Evolutionary conservation across 2,329 filamentous ascomycete genomes (phyloP).

Genomic region (Colletotrichum sp.): DNA sequence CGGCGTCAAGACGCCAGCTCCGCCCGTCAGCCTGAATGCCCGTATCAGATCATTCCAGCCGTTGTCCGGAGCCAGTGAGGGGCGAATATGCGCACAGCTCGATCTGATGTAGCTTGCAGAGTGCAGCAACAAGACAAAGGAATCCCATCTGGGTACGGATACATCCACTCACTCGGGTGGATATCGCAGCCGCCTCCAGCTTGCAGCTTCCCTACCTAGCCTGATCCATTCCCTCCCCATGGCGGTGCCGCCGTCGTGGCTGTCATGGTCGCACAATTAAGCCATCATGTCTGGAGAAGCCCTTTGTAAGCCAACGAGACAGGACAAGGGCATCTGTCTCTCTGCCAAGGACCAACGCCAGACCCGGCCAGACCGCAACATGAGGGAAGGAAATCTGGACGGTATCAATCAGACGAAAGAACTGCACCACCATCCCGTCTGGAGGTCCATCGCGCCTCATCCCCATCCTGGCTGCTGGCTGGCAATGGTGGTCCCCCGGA

Average conservation of each 20-base stretch:
- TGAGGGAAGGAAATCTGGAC: not conserved
- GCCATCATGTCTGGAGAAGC: not conserved
- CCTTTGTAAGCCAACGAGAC: not conserved
- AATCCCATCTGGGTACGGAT: not conserved
- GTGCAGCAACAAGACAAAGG: not conserved
- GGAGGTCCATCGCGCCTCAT: not conserved
- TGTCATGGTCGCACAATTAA: not conserved
- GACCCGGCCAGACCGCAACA: not conserved
- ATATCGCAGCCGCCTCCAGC: not conserved
- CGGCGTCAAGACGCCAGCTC: not conserved
- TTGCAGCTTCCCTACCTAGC: not conserved
- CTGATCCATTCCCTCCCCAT: not conserved
- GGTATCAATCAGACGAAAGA: slow-evolving; percentile 21
- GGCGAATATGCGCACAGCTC: not conserved
- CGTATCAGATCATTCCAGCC: slow-evolving; percentile 1
- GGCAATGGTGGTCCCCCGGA: not conserved
- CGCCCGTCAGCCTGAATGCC: not conserved
- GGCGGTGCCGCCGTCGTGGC: not conserved
- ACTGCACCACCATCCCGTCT: slow-evolving; percentile 4
- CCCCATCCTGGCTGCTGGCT: not conserved
- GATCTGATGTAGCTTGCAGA: not conserved
- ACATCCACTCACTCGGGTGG: not conserved
- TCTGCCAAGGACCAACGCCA: slow-evolving; percentile 6
- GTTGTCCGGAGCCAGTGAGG: slow-evolving; percentile 2
- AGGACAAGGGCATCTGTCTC: not conserved